These are phyloP conservation scores for Apiotrichum gracile DNA, from an alignment of 1,284 basidiomycete species.

Conservation along the genomic window DNA sequence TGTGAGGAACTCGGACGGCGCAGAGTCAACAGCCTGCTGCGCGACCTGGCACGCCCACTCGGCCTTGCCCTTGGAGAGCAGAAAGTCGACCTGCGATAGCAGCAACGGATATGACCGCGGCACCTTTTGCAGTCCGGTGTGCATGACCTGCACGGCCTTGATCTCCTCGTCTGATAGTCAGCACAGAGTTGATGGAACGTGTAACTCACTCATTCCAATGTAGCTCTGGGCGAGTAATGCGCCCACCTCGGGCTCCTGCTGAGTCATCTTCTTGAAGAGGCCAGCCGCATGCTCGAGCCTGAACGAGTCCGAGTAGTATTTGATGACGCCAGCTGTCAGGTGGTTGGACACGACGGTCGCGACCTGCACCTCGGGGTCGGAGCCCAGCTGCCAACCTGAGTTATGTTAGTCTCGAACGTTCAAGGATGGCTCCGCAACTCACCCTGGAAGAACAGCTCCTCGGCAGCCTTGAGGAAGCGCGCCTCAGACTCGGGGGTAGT, in stretches of 20 bases:
- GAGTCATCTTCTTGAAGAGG: conserved; percentile 84
- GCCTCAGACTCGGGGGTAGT: conserved; percentile 81
- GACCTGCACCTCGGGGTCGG: conserved; percentile 97
- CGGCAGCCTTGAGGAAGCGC: conserved; percentile 84
- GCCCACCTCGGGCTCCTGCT: conserved; percentile 81
- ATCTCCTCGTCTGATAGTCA: conserved; percentile 79
- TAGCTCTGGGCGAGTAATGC: conserved; percentile 84
- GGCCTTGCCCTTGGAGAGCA: conserved; percentile 67
- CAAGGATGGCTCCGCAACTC: conserved; percentile 18
- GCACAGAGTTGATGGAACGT: not conserved
- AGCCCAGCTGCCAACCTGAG: conserved; percentile 95
- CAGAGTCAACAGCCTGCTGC: conserved; percentile 91
- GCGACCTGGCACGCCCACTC: conserved; percentile 92
- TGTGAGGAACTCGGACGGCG: conserved; percentile 94
- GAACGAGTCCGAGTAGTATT: conserved; percentile 92
- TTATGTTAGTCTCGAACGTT: conserved; percentile 1
- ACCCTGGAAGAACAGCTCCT: conserved; percentile 87
- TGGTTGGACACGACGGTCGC: conserved; percentile 97
- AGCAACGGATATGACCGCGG: conserved; percentile 91
- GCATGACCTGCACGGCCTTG: conserved; percentile 93
- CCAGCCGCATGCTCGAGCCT: conserved; percentile 85
- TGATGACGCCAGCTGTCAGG: conserved; percentile 87
- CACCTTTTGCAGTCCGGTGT: conserved; percentile 71
- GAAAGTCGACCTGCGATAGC: conserved; percentile 89
- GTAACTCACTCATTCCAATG: conserved; percentile 82